Conservation (phyloP, 257 asterid species). For the Salvia rosmarinus region DNA sequence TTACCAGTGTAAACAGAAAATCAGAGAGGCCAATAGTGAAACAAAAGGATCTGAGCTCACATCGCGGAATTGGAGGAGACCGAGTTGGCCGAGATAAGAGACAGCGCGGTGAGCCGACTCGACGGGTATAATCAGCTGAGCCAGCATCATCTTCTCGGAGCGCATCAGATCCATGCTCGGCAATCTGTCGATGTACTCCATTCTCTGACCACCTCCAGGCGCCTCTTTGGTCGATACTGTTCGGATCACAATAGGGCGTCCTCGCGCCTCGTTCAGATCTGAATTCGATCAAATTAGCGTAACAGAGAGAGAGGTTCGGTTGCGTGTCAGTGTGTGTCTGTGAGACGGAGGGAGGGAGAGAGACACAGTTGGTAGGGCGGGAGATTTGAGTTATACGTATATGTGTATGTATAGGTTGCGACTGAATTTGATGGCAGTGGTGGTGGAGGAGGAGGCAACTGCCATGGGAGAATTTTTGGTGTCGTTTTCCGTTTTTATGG, state of each 20-base stretch:
- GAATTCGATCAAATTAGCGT: slow-evolving; percentile 39
- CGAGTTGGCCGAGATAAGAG: slow-evolving; percentile 91
- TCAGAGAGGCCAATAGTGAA: slow-evolving; percentile 24
- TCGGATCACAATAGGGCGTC: slow-evolving; percentile 36
- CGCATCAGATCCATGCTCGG: slow-evolving; percentile 99
- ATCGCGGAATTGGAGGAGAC: slow-evolving; percentile 95
- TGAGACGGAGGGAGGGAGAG: slow-evolving; percentile 8
- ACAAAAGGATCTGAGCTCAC: slow-evolving; percentile 54
- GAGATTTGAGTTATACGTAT: slow-evolving; percentile 28
- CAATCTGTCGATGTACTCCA: slow-evolving; percentile 79
- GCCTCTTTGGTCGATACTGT: slow-evolving; percentile 14
- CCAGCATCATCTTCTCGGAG: slow-evolving; percentile 93
- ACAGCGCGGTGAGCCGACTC: slow-evolving; percentile 97
- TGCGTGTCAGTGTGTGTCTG: slow-evolving; percentile 18
- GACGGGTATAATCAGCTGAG: slow-evolving; percentile 93
- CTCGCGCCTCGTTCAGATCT: slow-evolving; percentile 43
- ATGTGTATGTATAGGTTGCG: slow-evolving; percentile 11
- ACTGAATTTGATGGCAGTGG: slow-evolving; percentile 33
- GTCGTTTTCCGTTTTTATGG: slow-evolving; percentile 32
- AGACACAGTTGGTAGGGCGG: slow-evolving; percentile 4
- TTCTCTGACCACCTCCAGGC: slow-evolving; percentile 50
- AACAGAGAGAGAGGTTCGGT: background rate
- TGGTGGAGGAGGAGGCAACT: slow-evolving; percentile 38
- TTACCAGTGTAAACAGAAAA: background rate
- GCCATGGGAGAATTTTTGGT: slow-evolving; percentile 38